Evolutionary conservation across 225 moss, liverwort and hornwort species (phyloP), one percentile per base, ranked within the genome.

Genomic region (Asterella californica): DNA sequence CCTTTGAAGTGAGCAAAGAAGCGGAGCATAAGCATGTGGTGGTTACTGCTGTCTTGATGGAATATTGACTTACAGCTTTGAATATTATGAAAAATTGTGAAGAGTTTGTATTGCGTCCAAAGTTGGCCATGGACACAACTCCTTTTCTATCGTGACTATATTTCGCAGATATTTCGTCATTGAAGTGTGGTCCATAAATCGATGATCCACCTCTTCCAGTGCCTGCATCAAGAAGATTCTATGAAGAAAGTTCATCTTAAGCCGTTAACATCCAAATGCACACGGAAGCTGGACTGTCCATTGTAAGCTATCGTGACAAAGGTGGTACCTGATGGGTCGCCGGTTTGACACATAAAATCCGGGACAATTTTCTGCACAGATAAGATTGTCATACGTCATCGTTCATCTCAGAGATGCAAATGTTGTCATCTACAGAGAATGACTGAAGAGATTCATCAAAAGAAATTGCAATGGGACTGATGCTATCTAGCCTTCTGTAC

Each of bases 71-170:
- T 59, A 96, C 96, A 10, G 91, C 86, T 83, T 87, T 87, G 81
- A 94, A 93, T 21, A 92, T 80, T 79, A 99, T 93, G 70, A 99
- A 99, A 71, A 99, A 99, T 49, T 99, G 97, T 0, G 97, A 93
- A 0, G 95, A 92, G 74, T 99, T 99, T 50, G 95, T 86, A 80
- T 99, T 95, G 12, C 85, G 86, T 57, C 97, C 97, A 81, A 55
- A 95, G 77, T 99, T 99, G 59, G 93, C 97, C 97, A 99, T 99
- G 14, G 97, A 99, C 6, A 95, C 93, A n/a, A 91, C 88, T 42
- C 97, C 97, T 84, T 90, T 99, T 10, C 75, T 84, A 49, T 99
- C 89, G 79, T 99, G 97, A 42, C 97, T 95, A 72, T 87, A 91
- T 75, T 92, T 99, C 50, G 97, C 97, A 79, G 91, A 90, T 69